Conservation (phyloP, 345 rosid genomes). For the Raphanus sativus region DNA sequence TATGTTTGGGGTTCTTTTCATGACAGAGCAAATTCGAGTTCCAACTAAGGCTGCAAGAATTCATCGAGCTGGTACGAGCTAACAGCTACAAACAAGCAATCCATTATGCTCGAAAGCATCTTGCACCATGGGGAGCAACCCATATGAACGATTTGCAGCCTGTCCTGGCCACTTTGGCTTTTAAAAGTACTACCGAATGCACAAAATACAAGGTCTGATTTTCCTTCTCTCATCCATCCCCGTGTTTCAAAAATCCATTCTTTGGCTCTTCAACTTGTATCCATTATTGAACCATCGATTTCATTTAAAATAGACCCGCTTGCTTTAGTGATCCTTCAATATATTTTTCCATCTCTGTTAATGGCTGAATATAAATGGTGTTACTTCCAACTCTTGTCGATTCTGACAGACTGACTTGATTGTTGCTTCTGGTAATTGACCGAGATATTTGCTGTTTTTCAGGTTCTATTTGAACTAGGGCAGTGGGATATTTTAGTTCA, state of each 20-base stretch:
- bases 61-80: slow-evolving; percentile 83
- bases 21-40: slow-evolving; percentile 89
- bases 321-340: too few species aligned
- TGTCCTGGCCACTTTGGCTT: slow-evolving; percentile 85
- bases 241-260: too few species aligned
- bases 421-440: slow-evolving; percentile 4
- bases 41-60: slow-evolving; percentile 94
- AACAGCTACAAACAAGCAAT: slow-evolving; percentile 66
- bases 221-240: too few species aligned
- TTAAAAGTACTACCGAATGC: slow-evolving; percentile 74
- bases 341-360: too few species aligned
- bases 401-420: background rate
- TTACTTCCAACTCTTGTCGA: background rate
- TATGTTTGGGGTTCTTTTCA: slow-evolving; percentile 6
- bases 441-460: slow-evolving; percentile 13
- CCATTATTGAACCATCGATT: too few species aligned
- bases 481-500: slow-evolving; percentile 94
- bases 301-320: too few species aligned
- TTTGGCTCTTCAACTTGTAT: too few species aligned
- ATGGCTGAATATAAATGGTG: background rate
- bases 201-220: slow-evolving; percentile 48
- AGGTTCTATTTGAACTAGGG: slow-evolving; percentile 73
- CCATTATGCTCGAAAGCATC: slow-evolving; percentile 74
- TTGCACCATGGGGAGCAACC: slow-evolving; percentile 84
- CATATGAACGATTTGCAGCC: slow-evolving; percentile 82